Evolutionary conservation across 2,329 filamentous ascomycete genomes (phyloP).

Genomic region (Colletotrichum spinosum): DNA sequence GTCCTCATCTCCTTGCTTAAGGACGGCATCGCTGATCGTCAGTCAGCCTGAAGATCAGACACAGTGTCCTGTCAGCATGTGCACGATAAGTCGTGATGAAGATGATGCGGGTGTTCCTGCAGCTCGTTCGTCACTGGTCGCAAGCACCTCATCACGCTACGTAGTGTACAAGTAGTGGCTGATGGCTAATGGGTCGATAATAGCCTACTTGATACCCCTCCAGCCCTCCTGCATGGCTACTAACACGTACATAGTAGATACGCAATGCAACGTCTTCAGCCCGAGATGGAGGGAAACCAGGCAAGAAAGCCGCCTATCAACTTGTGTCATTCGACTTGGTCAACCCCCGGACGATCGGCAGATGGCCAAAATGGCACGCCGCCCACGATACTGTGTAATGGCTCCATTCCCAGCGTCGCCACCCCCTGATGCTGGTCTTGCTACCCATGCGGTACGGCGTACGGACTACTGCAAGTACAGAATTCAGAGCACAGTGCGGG

Average conservation of each 20-base stretch:
- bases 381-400: too few species aligned
- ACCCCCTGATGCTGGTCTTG: constrained; percentile 29
- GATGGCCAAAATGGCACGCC: not conserved
- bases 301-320: constrained; percentile 18
- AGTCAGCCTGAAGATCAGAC: constrained; percentile 18
- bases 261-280: too few species aligned
- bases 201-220: too few species aligned
- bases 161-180: too few species aligned
- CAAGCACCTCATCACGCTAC: too few species aligned
- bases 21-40: constrained; percentile 23
- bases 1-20: constrained; percentile 1
- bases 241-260: too few species aligned
- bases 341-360: not conserved
- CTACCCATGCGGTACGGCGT: too few species aligned
- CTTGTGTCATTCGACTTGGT: constrained; percentile 5
- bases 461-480: too few species aligned
- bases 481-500: not conserved
- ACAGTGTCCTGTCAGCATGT: constrained; percentile 15
- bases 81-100: not conserved
- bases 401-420: constrained; percentile 15
- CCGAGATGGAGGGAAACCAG: not conserved
- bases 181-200: too few species aligned
- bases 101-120: constrained; percentile 30
- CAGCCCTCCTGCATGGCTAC: too few species aligned
- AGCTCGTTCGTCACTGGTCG: constrained; percentile 30